A percentile compares a stretch with the other conserved stretches of the same genome.
These are phyloP conservation scores for Prinsepia uniflora DNA, from an alignment of 306 rosid species.

Conservation along the genomic window DNA sequence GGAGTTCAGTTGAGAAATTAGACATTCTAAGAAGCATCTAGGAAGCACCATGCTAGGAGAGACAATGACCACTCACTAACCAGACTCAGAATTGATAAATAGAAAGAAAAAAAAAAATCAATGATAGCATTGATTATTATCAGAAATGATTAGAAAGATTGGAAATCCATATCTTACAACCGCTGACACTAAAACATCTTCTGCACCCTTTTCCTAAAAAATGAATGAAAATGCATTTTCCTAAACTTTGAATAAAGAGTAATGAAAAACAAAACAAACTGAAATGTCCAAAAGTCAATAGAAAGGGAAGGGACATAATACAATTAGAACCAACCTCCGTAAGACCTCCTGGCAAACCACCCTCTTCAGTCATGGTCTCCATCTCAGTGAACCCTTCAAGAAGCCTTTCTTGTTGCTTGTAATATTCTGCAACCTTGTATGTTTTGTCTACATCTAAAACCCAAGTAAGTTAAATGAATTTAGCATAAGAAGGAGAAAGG, in stretches of 20 bases:
- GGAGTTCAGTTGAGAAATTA: background rate
- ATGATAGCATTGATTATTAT: background rate
- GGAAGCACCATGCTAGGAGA: background rate
- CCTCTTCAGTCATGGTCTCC: slow-evolving; percentile 61
- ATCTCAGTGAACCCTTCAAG: slow-evolving; percentile 76
- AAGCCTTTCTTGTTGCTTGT: slow-evolving; percentile 67
- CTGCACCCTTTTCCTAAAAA: background rate
- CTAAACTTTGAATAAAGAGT: background rate
- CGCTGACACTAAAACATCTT: background rate
- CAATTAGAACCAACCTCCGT: slow-evolving; percentile 50
- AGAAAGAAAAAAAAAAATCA: background rate
- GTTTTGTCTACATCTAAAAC: slow-evolving; percentile 42
- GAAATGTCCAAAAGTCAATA: background rate
- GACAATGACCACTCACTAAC: background rate
- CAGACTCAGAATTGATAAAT: background rate
- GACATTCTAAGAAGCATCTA: background rate
- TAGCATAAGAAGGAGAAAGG: background rate
- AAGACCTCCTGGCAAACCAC: slow-evolving; percentile 56
- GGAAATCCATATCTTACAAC: background rate
- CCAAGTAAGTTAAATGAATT: background rate
- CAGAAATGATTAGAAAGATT: no score
- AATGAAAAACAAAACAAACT: background rate
- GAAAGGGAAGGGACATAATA: background rate
- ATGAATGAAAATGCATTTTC: background rate
- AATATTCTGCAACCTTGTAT: slow-evolving; percentile 59